Base-by-base conservation (phyloP, 768 basidiomycete species). In the Trametes cubensis region DNA sequence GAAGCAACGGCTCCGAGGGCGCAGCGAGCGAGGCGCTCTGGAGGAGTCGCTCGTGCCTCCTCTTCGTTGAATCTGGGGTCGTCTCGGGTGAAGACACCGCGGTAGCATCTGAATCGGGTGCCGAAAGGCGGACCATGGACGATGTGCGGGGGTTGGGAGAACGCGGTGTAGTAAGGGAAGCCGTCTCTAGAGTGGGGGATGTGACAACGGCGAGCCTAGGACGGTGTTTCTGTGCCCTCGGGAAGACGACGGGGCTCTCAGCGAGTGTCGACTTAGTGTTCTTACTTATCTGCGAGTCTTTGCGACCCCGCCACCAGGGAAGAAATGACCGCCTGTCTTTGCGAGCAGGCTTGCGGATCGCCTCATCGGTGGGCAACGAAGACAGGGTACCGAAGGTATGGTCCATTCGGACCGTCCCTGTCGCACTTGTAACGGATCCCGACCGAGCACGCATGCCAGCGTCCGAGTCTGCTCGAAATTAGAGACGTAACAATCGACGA, bases 351-450 rank as follows among this genome's bases (percentile, higher is more conserved):
- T 65, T 60, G 44, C 66, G 68, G 47, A 71, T 69, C 11, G 57
- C 63, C n/a, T 67, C 68, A 14, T 70, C 71, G 2, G 68, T 64
- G 3, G 71, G 71, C 40, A 72, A 59, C n/a, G 66, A 60, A 6
- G 66, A 60, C 6, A 63, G 58, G 6, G 69, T 60, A 23, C 69
- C 60, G 58, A 72, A 72, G 26, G 70, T 70, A 45, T 63, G 54
- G 41, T 65, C 68, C 68, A 70, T 70, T 1, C 69, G 64, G 4
- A 67, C 62, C 8, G 59, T 65, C 34, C 49, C 58, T 0, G 63
- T 38, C 8, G 42, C 42, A 51, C 61, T 60, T 1, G 38, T 42
- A 10, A 55, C 58, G 0, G 65, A 66, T 3, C 46, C 59, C 1
- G 59, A 62, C 11, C 65, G 61, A 13, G 47, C 25, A 4, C 63